Evolutionary conservation across 176 grass and related monocot genomes (phyloP).

Genomic region (Musa itinerans): DNA sequence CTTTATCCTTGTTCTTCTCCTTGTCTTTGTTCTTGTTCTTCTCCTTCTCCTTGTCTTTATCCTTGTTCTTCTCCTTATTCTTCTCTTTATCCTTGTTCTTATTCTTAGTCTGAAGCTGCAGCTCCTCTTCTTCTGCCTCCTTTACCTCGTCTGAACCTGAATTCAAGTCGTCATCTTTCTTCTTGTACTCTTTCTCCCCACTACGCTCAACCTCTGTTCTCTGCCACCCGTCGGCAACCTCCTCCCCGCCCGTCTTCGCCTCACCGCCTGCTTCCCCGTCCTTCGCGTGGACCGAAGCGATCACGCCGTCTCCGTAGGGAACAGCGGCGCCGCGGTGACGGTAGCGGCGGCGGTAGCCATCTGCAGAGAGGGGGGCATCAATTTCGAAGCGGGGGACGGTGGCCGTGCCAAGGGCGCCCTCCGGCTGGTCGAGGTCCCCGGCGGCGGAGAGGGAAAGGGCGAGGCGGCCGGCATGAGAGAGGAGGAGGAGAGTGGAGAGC

Average conservation of each 20-base stretch:
- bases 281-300: neutral
- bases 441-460: neutral
- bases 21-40: neutral
- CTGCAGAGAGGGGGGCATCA: neutral
- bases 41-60: neutral
- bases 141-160: neutral
- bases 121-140: neutral
- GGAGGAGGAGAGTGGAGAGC: neutral
- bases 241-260: neutral
- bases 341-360: neutral
- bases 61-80: neutral
- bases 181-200: neutral
- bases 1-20: neutral
- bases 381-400: neutral
- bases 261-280: conserved; percentile 4
- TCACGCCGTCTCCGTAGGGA: too few species aligned
- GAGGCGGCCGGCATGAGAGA: neutral
- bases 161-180: neutral
- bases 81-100: neutral
- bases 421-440: neutral
- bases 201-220: neutral
- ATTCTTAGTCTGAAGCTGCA: neutral
- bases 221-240: conserved; percentile 28
- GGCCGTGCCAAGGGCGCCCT: neutral
- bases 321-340: neutral